Evolutionary conservation across 805 yeast species (phyloP).

Genomic region (Middelhovenomyces tepae): DNA sequence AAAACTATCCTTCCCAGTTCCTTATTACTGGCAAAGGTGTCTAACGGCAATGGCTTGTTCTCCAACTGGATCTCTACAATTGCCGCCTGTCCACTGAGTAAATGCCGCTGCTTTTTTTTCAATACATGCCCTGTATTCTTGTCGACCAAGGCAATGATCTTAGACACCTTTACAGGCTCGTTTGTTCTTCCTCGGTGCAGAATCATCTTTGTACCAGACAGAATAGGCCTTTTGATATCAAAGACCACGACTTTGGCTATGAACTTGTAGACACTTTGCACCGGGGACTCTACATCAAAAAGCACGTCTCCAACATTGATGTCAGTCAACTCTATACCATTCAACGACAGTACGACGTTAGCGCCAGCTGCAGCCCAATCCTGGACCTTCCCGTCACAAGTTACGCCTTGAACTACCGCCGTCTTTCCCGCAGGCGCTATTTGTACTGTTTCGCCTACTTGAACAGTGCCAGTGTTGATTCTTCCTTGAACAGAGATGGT

Average conservation of each 20-base stretch:
- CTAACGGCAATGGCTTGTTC: slow-evolving; percentile 42
- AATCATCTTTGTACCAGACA: slow-evolving; percentile 72
- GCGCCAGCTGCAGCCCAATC: slow-evolving; percentile 46
- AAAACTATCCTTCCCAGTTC: slow-evolving; percentile 60
- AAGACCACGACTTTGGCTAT: slow-evolving; percentile 56
- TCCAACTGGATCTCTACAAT: slow-evolving; percentile 45
- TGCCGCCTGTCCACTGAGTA: slow-evolving; percentile 53
- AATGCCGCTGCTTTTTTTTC: slow-evolving; percentile 44
- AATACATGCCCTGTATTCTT: slow-evolving; percentile 22
- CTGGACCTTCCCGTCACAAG: slow-evolving; percentile 16
- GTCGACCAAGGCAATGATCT: slow-evolving; percentile 32
- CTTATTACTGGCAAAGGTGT: slow-evolving; percentile 39
- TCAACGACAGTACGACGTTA: slow-evolving; percentile 39
- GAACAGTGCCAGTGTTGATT: slow-evolving; percentile 57
- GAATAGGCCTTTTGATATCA: slow-evolving; percentile 58
- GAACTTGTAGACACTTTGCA: slow-evolving; percentile 41
- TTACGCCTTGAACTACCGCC: slow-evolving; percentile 20
- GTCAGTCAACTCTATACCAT: slow-evolving; percentile 30
- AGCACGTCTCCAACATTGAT: slow-evolving; percentile 62
- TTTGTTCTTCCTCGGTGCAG: slow-evolving; percentile 69
- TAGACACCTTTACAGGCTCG: slow-evolving; percentile 56
- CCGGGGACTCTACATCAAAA: slow-evolving; percentile 38
- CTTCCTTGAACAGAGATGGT: slow-evolving; percentile 55
- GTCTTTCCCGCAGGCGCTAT: slow-evolving; percentile 41
- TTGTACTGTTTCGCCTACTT: slow-evolving; percentile 57